Evolutionary conservation across 2,329 filamentous ascomycete genomes (phyloP).

Genomic region (Pyricularia sp.): DNA sequence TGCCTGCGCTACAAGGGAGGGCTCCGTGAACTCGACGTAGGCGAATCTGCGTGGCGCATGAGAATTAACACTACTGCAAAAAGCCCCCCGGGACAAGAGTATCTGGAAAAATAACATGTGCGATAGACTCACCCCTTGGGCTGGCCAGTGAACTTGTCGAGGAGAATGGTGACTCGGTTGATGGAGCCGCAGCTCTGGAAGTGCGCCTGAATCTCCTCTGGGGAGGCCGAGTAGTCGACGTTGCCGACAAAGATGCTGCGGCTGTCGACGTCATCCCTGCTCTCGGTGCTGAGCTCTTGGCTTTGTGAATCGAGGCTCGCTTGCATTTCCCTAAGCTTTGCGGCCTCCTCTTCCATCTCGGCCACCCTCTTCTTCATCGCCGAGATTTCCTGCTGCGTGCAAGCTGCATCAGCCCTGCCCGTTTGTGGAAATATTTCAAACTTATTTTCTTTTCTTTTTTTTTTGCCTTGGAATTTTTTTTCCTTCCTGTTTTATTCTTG

Average conservation of each 20-base stretch:
- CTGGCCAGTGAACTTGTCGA: constrained; percentile 97
- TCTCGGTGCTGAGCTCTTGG: constrained; percentile 63
- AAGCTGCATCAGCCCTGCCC: constrained; percentile 1
- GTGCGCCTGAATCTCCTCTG: constrained; percentile 95
- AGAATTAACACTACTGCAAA: not conserved
- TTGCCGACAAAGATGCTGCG: constrained; percentile 98
- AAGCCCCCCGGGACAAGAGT: constrained; percentile 6
- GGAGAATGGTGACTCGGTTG: constrained; percentile 91
- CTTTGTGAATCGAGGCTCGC: constrained; percentile 72
- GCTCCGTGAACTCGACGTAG: constrained; percentile 96
- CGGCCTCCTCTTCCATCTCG: constrained; percentile 83
- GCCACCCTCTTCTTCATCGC: constrained; percentile 79
- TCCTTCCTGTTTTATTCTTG: not conserved
- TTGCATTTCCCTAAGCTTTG: constrained; percentile 79
- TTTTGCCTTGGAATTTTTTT: not conserved
- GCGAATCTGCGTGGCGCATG: constrained; percentile 56
- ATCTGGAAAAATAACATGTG: not conserved
- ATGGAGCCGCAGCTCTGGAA: constrained; percentile 96
- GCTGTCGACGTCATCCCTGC: constrained; percentile 89
- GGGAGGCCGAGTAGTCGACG: constrained; percentile 92
- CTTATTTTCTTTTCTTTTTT: not conserved
- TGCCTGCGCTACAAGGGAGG: constrained; percentile 81
- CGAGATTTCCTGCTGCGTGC: constrained; percentile 59
- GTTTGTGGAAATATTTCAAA: not conserved
- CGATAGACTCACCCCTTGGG: constrained; percentile 72